These are phyloP conservation scores for Reutealis trisperma DNA, from an alignment of 345 rosid species.

Conservation along the genomic window DNA sequence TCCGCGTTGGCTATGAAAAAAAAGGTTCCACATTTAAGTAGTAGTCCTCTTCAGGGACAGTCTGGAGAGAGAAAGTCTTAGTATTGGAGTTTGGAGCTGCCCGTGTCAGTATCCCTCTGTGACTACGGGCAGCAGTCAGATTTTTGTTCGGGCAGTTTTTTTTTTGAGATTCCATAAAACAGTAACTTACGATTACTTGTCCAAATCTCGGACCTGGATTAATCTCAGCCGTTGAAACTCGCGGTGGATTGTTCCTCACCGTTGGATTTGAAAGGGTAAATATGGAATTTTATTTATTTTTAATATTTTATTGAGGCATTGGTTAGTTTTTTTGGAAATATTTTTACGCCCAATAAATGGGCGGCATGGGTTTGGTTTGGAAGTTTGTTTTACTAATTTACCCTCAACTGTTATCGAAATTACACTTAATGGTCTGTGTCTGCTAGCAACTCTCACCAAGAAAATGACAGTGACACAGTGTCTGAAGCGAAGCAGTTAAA, in stretches of 20 bases:
- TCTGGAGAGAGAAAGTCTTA: conserved; percentile 23
- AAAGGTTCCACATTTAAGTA: conserved; percentile 21
- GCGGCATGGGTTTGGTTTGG: conserved; percentile 1
- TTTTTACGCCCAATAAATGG: background rate
- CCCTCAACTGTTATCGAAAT: background rate
- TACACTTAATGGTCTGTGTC: background rate
- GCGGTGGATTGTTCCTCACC: background rate
- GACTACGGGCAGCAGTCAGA: conserved; percentile 29
- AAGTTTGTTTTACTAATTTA: background rate
- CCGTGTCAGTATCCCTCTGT: conserved; percentile 19
- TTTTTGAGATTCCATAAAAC: conserved; percentile 16
- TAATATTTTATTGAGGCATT: background rate
- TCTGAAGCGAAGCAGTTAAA: background rate
- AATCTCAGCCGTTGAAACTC: conserved; percentile 16
- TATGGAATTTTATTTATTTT: background rate
- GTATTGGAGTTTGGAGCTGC: conserved; percentile 48
- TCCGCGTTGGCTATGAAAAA: background rate
- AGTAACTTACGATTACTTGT: conserved; percentile 1
- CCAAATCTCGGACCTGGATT: background rate
- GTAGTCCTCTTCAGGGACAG: background rate
- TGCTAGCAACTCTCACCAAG: background rate
- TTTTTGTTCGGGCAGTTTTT: conserved; percentile 31
- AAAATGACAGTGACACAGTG: background rate
- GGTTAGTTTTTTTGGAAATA: background rate
- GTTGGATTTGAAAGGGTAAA: background rate